Conservation (phyloP, 2,329 filamentous ascomycete species). For the Lasiodiplodia sp. region DNA sequence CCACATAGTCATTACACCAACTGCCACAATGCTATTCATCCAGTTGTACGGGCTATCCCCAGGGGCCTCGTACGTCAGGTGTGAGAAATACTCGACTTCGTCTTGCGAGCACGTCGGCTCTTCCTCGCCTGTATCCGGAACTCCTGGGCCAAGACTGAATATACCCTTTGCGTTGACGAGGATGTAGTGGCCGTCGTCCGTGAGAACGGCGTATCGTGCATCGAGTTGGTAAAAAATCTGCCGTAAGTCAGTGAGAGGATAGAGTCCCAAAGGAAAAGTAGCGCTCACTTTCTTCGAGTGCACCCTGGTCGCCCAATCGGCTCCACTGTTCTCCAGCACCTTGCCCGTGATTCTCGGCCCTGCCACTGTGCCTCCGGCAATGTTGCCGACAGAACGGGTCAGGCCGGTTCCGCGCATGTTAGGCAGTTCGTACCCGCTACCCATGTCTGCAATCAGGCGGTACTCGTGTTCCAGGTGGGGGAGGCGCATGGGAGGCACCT, state of each 20-base stretch:
- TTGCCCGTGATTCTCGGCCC: neutral
- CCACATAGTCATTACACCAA: neutral
- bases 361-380: neutral
- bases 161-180: neutral
- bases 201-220: neutral
- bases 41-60: conserved; percentile 1
- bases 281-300: neutral
- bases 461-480: neutral
- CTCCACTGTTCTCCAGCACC: neutral
- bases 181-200: neutral
- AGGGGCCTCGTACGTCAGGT: neutral
- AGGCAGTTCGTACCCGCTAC: neutral
- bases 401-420: neutral
- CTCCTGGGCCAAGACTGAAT: neutral
- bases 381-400: neutral
- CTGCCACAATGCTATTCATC: conserved; percentile 2
- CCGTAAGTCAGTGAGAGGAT: neutral
- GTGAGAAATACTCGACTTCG: neutral
- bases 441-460: neutral
- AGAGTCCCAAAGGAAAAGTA: neutral
- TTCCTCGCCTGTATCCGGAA: neutral
- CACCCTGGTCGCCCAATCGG: neutral
- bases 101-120: conserved; percentile 2
- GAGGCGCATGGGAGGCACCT: neutral
- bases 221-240: conserved; percentile 1